Evolutionary conservation across 2,329 filamentous ascomycete genomes (phyloP).

Genomic region (Hypocreales sp.): DNA sequence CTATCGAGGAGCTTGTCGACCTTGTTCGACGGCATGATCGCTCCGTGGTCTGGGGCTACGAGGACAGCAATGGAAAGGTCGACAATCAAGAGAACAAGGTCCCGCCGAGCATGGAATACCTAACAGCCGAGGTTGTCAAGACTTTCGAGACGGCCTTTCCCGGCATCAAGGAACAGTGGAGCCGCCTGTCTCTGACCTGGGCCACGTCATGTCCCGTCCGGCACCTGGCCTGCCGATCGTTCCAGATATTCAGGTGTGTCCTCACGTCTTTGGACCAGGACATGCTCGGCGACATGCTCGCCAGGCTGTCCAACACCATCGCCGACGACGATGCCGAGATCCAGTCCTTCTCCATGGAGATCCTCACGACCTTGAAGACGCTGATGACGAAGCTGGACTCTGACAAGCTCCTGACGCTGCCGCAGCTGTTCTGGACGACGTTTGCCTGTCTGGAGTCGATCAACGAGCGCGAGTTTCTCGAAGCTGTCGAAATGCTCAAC

Average conservation of each 20-base stretch:
- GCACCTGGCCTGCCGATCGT: slow-evolving; percentile 89
- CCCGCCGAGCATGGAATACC: slow-evolving; percentile 70
- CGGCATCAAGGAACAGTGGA: slow-evolving; percentile 82
- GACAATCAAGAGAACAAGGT: slow-evolving; percentile 65
- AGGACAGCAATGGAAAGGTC: slow-evolving; percentile 72
- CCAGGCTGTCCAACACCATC: slow-evolving; percentile 87
- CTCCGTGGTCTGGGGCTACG: slow-evolving; percentile 83
- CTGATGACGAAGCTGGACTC: slow-evolving; percentile 75
- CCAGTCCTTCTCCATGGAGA: slow-evolving; percentile 95
- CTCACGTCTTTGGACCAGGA: slow-evolving; percentile 77
- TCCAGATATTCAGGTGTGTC: slow-evolving; percentile 93
- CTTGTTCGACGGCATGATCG: slow-evolving; percentile 70
- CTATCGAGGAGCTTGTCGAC: slow-evolving; percentile 80
- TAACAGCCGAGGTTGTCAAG: slow-evolving; percentile 67
- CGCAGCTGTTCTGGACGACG: slow-evolving; percentile 94
- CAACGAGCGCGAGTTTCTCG: slow-evolving; percentile 87
- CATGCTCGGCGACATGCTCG: slow-evolving; percentile 96
- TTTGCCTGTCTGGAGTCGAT: slow-evolving; percentile 94
- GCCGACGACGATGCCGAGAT: slow-evolving; percentile 90
- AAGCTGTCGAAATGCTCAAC: slow-evolving; percentile 82
- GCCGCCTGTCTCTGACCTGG: slow-evolving; percentile 79
- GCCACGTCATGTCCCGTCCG: slow-evolving; percentile 92
- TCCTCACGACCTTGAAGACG: slow-evolving; percentile 82
- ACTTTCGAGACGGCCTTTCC: slow-evolving; percentile 78
- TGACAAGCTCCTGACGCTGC: slow-evolving; percentile 71